Evolutionary conservation across 257 asterid genomes (phyloP).

Genomic region (Solanum chilense): DNA sequence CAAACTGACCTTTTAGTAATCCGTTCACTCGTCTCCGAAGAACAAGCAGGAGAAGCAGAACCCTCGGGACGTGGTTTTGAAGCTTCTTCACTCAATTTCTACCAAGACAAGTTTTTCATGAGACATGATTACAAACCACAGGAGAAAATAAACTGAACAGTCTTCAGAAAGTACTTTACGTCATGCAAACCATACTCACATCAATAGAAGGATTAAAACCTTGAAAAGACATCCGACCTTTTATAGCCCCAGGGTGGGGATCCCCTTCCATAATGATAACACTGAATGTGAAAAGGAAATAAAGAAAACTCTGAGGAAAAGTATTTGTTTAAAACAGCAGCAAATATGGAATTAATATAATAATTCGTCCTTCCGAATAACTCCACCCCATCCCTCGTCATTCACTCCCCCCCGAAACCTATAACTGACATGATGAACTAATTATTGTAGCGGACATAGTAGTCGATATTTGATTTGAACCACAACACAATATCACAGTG

Average conservation of each 20-base stretch:
- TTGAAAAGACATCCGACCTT: conserved; percentile 90
- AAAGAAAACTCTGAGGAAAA: not conserved
- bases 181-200: conserved; percentile 52
- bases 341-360: not conserved
- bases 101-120: conserved; percentile 11
- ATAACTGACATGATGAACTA: not conserved
- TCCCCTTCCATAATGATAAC: conserved; percentile 76
- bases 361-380: not conserved
- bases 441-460: not conserved
- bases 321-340: not conserved
- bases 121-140: conserved; percentile 13
- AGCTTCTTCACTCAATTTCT: conserved; percentile 69
- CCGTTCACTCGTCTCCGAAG: conserved; percentile 37
- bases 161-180: not conserved
- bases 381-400: not conserved
- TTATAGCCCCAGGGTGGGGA: conserved; percentile 67
- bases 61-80: conserved; percentile 35
- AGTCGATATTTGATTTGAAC: not conserved
- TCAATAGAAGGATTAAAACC: conserved; percentile 86
- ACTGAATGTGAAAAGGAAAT: conserved; percentile 37
- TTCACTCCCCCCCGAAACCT: not conserved
- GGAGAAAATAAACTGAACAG: not conserved
- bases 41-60: conserved; percentile 34
- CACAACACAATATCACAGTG: not conserved
- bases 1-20: conserved; percentile 27